Base-by-base conservation (phyloP, 345 rosid genomes). In the Mallotus nudiflorus region DNA sequence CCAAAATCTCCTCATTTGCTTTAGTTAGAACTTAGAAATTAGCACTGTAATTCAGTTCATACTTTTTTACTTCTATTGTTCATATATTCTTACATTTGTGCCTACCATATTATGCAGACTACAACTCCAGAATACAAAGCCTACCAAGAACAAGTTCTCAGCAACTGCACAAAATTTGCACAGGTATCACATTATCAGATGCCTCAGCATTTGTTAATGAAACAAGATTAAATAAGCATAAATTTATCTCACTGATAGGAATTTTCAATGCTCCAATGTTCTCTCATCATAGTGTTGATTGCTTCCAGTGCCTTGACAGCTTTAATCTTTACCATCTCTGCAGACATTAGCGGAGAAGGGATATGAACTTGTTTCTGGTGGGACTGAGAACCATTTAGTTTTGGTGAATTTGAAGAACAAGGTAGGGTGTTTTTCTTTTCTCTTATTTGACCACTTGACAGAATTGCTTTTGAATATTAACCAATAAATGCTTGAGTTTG, bases 331-430 rank as follows among this genome's bases (percentile, higher is more conserved):
- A 13, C 65, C 65, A 20, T 64, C 74, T 65, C 65, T 72, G 76
- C 84, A 95, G 99, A 82, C 94, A 62, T 83, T 95, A 73, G 56
- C 61, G 42, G 67, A 71, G 84, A 71, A 25, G 27, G 98, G 99
- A 18, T 92, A 92, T 75, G 97, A 92, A 22, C 89, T 95, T 73
- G 98, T 95, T 70, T 95, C 99, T 74, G 97, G 99, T 59, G 99
- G 98, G 71, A 95, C 99, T 18, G 99, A 95, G 62, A 95, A 92
- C 86, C 99, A 95, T 80, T 65, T 95, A 74, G 99, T 95, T 75
- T 81, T 95, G 87, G 99, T 95, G 79, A 95, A 95, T 77, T 81
- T 95, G 78, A 95, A 92, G 85, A 80, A 61, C 81, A 95, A 92
- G 97, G 99, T 92, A 72, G 75, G 68, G 61, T 48, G 73, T 20